Base-by-base conservation (phyloP, 169 alveolate genomes). In the Theileria orientalis region DNA sequence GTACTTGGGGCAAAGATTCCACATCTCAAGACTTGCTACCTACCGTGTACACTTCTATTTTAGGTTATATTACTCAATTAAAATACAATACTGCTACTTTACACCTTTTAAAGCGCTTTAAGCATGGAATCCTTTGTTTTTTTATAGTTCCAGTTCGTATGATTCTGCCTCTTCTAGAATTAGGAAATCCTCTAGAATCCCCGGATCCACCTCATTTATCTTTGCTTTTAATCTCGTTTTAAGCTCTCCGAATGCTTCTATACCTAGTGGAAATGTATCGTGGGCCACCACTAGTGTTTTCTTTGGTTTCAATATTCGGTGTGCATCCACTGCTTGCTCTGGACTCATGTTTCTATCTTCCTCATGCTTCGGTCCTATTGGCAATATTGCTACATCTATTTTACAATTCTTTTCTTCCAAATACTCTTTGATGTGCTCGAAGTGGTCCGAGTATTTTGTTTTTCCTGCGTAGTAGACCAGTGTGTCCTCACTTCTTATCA, bases 221-320 rank as follows among this genome's bases (percentile, higher is more conserved):
- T 42, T 46, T 6, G 37, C 9, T 16, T 37, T 37, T 35, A 77
- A 37, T 30, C 80, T 68, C 47, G 56, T 25, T 47, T 27, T 11
- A 0, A 77, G 69, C 51, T 77, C 80, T 19, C 86, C 86, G 59
- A 66, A 77, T n/a, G 61, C 74, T 51, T 77, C 86, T 1, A 71
- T 16, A 1, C 86, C 86, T 16, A 69, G 30, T 21, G 82, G 74
- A 47, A 77, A 77, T 11, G 86, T 77, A 60, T 77, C 86, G 27
- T 69, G 70, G 3, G 70, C 86, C 16, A 77, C 69, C 14, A 56
- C 72, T 25, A 77, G 29, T 19, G 76, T 69, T 3, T 33, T 32
- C 57, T 52, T 29, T 3, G 86, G 74, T 8, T 70, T 71, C 9
- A 77, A 59, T 27, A 56, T 72, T 19, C 27, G 9, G 54, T 77